These are phyloP conservation scores for Ustilago vetiveriae DNA, from an alignment of 1,284 basidiomycete species.

Conservation along the genomic window DNA sequence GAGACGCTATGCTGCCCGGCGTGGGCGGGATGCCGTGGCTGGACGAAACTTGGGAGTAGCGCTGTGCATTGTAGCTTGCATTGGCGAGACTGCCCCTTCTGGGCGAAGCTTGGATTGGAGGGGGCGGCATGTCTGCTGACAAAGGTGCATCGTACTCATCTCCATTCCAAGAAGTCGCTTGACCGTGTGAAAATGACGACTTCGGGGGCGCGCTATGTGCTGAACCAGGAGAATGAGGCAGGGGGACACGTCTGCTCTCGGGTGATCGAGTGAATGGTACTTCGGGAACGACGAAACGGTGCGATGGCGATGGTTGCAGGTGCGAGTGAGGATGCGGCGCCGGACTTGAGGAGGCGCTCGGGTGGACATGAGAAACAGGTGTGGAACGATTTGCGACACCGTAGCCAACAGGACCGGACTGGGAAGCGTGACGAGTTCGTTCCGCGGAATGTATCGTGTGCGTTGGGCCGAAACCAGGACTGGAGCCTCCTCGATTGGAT, in stretches of 20 bases:
- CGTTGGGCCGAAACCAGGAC: constrained; percentile 21
- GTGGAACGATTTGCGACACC: constrained; percentile 21
- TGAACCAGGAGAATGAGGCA: constrained; percentile 33
- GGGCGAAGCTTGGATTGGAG: constrained; percentile 21
- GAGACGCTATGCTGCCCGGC: constrained; percentile 21
- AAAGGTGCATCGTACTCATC: constrained; percentile 16
- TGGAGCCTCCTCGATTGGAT: constrained; percentile 29
- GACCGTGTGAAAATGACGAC: neutral
- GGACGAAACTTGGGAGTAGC: constrained; percentile 16
- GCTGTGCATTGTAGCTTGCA: constrained; percentile 2
- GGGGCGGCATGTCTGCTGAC: constrained; percentile 34
- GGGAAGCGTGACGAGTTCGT: constrained; percentile 17
- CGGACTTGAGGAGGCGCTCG: constrained; percentile 42
- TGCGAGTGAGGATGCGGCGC: constrained; percentile 17
- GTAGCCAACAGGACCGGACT: constrained; percentile 13
- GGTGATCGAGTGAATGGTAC: constrained; percentile 37
- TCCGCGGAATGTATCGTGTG: constrained; percentile 19
- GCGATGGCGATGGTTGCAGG: constrained; percentile 46
- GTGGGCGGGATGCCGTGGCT: constrained; percentile 26
- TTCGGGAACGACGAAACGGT: constrained; percentile 44
- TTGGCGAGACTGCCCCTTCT: constrained; percentile 20
- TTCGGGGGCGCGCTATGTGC: constrained; percentile 10
- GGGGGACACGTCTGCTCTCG: constrained; percentile 23
- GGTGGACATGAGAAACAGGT: constrained; percentile 20
- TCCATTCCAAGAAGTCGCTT: constrained; percentile 8